phyloP scores from a whole-genome alignment of 805 yeast genomes.

The Yarrowia sp. region DNA sequence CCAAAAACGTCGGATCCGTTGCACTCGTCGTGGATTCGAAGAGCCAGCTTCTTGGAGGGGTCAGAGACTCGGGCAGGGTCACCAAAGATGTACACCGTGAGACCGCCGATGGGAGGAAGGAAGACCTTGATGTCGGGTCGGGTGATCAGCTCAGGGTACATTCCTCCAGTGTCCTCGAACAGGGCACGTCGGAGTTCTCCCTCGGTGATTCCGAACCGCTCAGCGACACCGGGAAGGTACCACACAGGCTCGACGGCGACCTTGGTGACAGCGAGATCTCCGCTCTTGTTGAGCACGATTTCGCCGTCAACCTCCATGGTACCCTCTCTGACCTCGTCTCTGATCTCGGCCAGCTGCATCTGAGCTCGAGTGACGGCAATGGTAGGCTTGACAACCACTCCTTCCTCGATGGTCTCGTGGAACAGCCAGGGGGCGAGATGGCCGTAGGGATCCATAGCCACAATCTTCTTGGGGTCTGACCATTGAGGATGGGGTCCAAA shows the following conservation, averaged over 20 bases:
- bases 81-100: constrained; percentile 71
- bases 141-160: constrained; percentile 72
- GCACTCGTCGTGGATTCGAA: constrained; percentile 73
- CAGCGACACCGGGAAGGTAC: constrained; percentile 73
- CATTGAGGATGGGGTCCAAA: constrained; percentile 64
- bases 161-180: constrained; percentile 73
- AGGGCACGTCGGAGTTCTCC: constrained; percentile 63
- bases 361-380: constrained; percentile 73
- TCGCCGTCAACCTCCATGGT: constrained; percentile 65
- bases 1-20: constrained; percentile 75
- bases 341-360: constrained; percentile 64
- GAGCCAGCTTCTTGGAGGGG: constrained; percentile 59
- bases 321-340: constrained; percentile 62
- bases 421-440: constrained; percentile 69
- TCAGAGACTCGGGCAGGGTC: constrained; percentile 62
- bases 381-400: constrained; percentile 67
- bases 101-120: constrained; percentile 73
- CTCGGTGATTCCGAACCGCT: constrained; percentile 65
- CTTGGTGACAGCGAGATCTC: constrained; percentile 68
- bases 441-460: constrained; percentile 71
- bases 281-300: constrained; percentile 63
- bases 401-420: constrained; percentile 55
- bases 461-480: constrained; percentile 63
- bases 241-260: constrained; percentile 76
- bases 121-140: constrained; percentile 72